These are phyloP conservation scores for Leucocoprinus leucothites DNA, from an alignment of 768 basidiomycete species.

Conservation along the genomic window DNA sequence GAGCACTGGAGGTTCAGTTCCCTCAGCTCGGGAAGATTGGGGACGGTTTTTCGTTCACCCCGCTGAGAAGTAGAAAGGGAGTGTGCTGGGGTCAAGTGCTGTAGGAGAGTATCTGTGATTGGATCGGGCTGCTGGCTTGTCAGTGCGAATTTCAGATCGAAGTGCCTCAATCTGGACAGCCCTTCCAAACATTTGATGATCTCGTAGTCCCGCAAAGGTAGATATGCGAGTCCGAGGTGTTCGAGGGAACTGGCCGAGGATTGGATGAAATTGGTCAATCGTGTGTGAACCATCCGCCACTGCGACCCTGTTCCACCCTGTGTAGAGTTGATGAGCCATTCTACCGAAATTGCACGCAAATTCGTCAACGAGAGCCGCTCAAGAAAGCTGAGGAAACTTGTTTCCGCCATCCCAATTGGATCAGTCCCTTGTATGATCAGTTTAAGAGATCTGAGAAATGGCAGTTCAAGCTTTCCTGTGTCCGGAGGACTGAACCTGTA, in stretches of 20 bases:
- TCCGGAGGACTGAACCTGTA: conserved; percentile 19
- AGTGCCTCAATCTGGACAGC: conserved; percentile 24
- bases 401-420: conserved; percentile 17
- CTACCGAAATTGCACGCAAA: conserved; percentile 29
- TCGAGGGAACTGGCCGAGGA: conserved; percentile 24
- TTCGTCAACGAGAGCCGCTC: conserved; percentile 24
- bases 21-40: background rate
- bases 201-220: conserved; percentile 33
- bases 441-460: conserved; percentile 28
- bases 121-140: conserved; percentile 30
- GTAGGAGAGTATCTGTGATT: conserved; percentile 33
- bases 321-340: conserved; percentile 28
- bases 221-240: conserved; percentile 32
- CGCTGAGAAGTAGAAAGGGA: background rate
- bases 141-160: conserved; percentile 34
- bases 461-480: conserved; percentile 19
- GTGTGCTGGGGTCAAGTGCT: conserved; percentile 14
- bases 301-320: conserved; percentile 1
- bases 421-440: conserved; percentile 28
- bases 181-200: conserved; percentile 28
- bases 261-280: conserved; percentile 28
- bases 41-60: background rate
- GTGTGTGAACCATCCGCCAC: conserved; percentile 22
- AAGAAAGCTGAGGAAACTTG: conserved; percentile 29
- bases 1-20: conserved; percentile 29